These are phyloP conservation scores for Phylloporus rhodoxanthus DNA, from an alignment of 768 basidiomycete genomes.

Conservation along the genomic window DNA sequence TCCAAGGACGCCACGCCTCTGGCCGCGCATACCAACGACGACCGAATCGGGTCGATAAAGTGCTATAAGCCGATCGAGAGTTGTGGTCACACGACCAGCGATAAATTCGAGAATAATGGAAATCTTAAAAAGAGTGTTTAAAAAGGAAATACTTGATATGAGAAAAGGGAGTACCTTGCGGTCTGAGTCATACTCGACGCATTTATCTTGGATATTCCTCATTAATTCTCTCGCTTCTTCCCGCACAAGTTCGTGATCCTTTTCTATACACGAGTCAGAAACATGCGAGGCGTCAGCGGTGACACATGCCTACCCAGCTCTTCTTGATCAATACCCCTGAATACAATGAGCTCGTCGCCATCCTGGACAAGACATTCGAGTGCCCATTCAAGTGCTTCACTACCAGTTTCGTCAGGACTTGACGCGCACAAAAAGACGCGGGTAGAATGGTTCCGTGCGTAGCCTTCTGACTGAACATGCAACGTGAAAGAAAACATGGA, in stretches of 20 bases:
- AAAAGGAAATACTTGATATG: neutral
- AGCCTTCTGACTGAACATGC: slow-evolving; percentile 78
- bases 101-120: slow-evolving; percentile 93
- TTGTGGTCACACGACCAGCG: slow-evolving; percentile 83
- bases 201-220: slow-evolving; percentile 72
- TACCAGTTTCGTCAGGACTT: slow-evolving; percentile 82
- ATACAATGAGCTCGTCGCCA: slow-evolving; percentile 90
- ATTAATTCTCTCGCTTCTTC: slow-evolving; percentile 86
- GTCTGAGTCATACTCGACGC: slow-evolving; percentile 67
- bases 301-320: slow-evolving; percentile 53
- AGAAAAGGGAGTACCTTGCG: slow-evolving; percentile 50
- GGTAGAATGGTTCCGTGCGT: slow-evolving; percentile 66
- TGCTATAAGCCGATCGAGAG: slow-evolving; percentile 87
- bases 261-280: slow-evolving; percentile 40
- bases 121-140: slow-evolving; percentile 40
- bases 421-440: slow-evolving; percentile 88
- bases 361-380: slow-evolving; percentile 78
- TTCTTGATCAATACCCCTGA: slow-evolving; percentile 84
- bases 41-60: slow-evolving; percentile 89
- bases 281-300: neutral
- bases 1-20: slow-evolving; percentile 45
- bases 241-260: slow-evolving; percentile 67
- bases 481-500: slow-evolving; percentile 87
- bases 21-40: slow-evolving; percentile 86
- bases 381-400: slow-evolving; percentile 89